A percentile compares a stretch with the other conserved stretches of the same genome.
Evolutionary conservation across 2,329 filamentous ascomycete species (phyloP).

Genomic region (Grosmannia huntii): DNA sequence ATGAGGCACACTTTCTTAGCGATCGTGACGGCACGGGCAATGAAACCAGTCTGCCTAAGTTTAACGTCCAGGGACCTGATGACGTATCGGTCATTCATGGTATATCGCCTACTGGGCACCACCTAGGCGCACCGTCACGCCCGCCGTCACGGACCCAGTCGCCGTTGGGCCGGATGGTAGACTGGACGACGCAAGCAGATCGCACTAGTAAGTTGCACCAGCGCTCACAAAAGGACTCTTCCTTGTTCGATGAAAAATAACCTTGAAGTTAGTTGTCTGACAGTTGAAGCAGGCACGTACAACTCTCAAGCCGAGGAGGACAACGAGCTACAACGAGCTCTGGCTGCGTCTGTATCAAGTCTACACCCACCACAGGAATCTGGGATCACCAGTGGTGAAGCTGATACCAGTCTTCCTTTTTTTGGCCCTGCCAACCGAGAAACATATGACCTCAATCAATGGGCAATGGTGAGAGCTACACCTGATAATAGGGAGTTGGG

Average conservation of each 20-base stretch:
- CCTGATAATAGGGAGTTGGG: slow-evolving; percentile 23
- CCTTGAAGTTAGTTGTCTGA: no score
- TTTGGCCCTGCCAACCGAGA: slow-evolving; percentile 48
- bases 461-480: slow-evolving; percentile 42
- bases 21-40: slow-evolving; percentile 33
- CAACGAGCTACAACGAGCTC: slow-evolving; percentile 40
- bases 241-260: no score
- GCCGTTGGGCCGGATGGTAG: slow-evolving; percentile 38
- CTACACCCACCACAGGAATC: slow-evolving; percentile 34
- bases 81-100: slow-evolving; percentile 30
- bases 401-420: slow-evolving; percentile 25
- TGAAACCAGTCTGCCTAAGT: slow-evolving; percentile 25
- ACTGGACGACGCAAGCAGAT: slow-evolving; percentile 29
- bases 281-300: slow-evolving; percentile 11
- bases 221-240: not conserved
- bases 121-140: slow-evolving; percentile 38
- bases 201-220: not conserved
- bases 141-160: slow-evolving; percentile 51
- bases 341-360: slow-evolving; percentile 43
- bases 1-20: slow-evolving; percentile 38
- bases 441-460: slow-evolving; percentile 41
- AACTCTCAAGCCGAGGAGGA: slow-evolving; percentile 33
- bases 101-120: slow-evolving; percentile 28
- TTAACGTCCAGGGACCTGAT: slow-evolving; percentile 42
- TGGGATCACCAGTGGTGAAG: slow-evolving; percentile 27